phyloP scores from a whole-genome alignment of 345 rosid species.

The Ceriops zippeliana region DNA sequence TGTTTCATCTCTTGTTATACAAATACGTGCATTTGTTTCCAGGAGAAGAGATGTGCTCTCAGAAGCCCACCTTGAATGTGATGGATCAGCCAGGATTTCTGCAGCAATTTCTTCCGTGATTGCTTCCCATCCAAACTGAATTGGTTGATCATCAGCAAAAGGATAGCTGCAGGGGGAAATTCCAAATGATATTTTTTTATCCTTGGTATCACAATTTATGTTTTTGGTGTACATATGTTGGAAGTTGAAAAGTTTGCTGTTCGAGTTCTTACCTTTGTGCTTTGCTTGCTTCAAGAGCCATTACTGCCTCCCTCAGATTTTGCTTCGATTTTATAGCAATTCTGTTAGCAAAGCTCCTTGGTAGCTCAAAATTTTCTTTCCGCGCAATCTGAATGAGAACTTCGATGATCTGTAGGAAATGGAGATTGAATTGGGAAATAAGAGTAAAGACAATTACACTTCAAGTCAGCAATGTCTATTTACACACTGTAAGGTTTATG shows the following conservation, averaged over 20 bases:
- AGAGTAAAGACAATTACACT: not conserved
- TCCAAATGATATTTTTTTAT: not conserved
- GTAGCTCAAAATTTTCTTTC: conserved; percentile 58
- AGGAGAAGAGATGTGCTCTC: too few species aligned
- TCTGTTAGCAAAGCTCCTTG: conserved; percentile 58
- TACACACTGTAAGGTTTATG: not conserved
- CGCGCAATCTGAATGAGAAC: conserved; percentile 56
- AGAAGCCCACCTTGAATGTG: conserved; percentile 39
- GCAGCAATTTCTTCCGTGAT: conserved; percentile 45
- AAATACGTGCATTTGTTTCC: not conserved
- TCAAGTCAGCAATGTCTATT: not conserved
- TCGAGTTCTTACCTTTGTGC: conserved; percentile 44
- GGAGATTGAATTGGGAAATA: not conserved
- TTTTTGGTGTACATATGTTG: not conserved
- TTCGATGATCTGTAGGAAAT: conserved; percentile 51
- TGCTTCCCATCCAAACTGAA: conserved; percentile 65
- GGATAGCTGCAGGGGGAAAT: conserved; percentile 48
- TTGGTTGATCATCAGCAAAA: conserved; percentile 59
- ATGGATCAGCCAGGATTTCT: conserved; percentile 57
- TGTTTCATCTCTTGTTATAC: not conserved
- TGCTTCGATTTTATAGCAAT: conserved; percentile 61
- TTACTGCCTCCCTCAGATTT: conserved; percentile 57
- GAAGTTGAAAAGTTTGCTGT: not conserved
- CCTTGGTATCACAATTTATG: not conserved
- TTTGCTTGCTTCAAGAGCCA: conserved; percentile 76